A percentile compares a stretch with the other conserved stretches of the same genome.
Evolutionary conservation across 177 flowering plant genomes (phyloP).

Genomic region (Vitis hybrid): DNA sequence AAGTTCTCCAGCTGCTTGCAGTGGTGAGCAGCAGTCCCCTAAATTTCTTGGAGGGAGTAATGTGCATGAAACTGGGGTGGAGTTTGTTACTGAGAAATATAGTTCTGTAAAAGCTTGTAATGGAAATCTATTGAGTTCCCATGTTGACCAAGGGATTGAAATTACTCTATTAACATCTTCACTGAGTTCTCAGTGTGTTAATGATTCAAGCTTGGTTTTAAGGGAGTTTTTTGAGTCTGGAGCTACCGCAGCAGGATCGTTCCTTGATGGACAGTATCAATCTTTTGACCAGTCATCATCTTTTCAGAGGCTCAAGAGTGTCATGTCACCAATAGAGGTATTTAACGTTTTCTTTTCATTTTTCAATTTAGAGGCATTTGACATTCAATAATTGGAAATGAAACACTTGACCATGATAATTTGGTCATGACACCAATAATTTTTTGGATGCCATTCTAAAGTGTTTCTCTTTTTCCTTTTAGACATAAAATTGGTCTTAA

Average conservation of each 20-base stretch:
- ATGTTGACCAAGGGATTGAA: conserved; percentile 39
- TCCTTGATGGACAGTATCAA: conserved; percentile 30
- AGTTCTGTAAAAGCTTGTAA: conserved; percentile 20
- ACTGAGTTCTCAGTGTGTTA: conserved; percentile 24
- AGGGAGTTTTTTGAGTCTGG: conserved; percentile 50
- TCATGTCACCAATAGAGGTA: conserved; percentile 54
- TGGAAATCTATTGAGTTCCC: conserved; percentile 26
- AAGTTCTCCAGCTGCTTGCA: conserved; percentile 25
- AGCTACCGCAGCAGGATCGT: conserved; percentile 31
- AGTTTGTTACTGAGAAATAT: conserved; percentile 30
- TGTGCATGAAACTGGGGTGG: conserved; percentile 33
- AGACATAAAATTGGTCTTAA: too few species aligned
- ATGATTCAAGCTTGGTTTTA: conserved; percentile 45
- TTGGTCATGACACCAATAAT: too few species aligned
- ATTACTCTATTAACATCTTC: conserved; percentile 45
- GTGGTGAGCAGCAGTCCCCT: conserved; percentile 23
- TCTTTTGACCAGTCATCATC: conserved; percentile 32
- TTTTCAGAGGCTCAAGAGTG: conserved; percentile 26
- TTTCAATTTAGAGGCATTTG: neutral
- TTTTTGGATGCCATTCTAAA: too few species aligned
- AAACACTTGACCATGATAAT: too few species aligned
- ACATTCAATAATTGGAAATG: too few species aligned
- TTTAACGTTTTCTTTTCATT: neutral
- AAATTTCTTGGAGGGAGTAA: conserved; percentile 20
- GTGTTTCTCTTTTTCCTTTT: too few species aligned